Evolutionary conservation across 768 basidiomycete genomes (phyloP).

Genomic region (Tremella yokohamensis): DNA sequence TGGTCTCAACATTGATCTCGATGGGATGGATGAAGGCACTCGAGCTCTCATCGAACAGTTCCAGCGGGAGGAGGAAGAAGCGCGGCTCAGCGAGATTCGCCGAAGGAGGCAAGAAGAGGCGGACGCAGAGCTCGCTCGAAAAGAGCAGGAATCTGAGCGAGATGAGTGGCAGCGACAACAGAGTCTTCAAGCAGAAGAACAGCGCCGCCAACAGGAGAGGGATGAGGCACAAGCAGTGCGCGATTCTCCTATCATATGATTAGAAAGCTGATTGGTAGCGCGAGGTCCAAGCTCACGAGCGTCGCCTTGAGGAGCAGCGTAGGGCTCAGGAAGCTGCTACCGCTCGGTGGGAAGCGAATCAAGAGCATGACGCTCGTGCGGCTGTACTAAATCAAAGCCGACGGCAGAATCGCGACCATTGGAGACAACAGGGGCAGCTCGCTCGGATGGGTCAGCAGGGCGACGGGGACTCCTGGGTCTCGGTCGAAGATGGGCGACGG

Average conservation of each 20-base stretch:
- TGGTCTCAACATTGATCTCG: slow-evolving; percentile 22
- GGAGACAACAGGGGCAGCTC: slow-evolving; percentile 13
- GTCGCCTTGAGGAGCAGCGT: slow-evolving; percentile 13
- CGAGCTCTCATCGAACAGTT: slow-evolving; percentile 38
- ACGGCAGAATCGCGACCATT: slow-evolving; percentile 23
- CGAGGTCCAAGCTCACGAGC: slow-evolving; percentile 34
- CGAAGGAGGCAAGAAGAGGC: slow-evolving; percentile 36
- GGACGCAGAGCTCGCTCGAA: slow-evolving; percentile 45
- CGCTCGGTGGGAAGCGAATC: slow-evolving; percentile 20
- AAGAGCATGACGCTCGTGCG: slow-evolving; percentile 12
- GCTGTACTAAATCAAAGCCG: slow-evolving; percentile 29
- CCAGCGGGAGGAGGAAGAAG: slow-evolving; percentile 45
- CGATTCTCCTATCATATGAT: background rate
- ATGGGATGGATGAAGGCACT: slow-evolving; percentile 40
- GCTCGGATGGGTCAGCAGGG: slow-evolving; percentile 1
- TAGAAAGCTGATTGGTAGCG: slow-evolving; percentile 27
- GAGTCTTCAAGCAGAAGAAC: slow-evolving; percentile 26
- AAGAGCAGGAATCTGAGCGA: slow-evolving; percentile 49
- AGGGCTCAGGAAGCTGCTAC: slow-evolving; percentile 11
- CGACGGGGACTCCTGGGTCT: slow-evolving; percentile 10
- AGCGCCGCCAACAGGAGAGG: slow-evolving; percentile 34
- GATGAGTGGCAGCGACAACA: slow-evolving; percentile 47
- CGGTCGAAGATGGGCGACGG: slow-evolving; percentile 7
- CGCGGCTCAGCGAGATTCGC: slow-evolving; percentile 23
- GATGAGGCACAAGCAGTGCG: slow-evolving; percentile 44